These are phyloP conservation scores for Erythrophleum fordii DNA, from an alignment of 306 rosid genomes.

Conservation along the genomic window DNA sequence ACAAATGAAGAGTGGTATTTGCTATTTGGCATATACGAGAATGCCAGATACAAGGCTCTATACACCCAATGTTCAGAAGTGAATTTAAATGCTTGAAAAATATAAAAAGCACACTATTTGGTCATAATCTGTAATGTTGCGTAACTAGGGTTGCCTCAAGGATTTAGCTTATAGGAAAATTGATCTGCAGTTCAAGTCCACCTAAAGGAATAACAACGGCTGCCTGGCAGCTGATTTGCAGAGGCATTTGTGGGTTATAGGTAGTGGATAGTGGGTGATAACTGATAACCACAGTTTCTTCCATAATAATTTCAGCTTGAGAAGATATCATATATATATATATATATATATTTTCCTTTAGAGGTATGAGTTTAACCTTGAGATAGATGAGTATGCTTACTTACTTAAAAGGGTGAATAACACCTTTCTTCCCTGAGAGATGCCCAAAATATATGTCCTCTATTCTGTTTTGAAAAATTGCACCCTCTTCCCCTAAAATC, in stretches of 20 bases:
- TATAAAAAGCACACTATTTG: background rate
- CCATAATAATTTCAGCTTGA: slow-evolving; percentile 21
- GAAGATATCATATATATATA: slow-evolving; percentile 8
- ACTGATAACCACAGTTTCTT: background rate
- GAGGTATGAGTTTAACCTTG: background rate
- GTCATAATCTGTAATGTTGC: background rate
- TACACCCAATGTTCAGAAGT: background rate
- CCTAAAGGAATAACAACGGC: background rate
- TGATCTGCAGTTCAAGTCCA: background rate
- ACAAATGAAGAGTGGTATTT: background rate
- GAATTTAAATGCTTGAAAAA: background rate
- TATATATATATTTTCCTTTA: no score
- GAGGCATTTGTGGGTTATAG: slow-evolving; percentile 5
- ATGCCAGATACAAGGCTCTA: background rate
- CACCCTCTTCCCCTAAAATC: no score
- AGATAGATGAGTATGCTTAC: background rate
- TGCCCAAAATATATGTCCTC: no score
- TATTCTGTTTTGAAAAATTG: no score
- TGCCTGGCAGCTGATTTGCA: background rate
- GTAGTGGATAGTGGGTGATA: background rate
- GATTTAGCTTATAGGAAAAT: background rate
- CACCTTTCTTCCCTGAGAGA: no score
- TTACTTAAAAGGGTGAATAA: background rate
- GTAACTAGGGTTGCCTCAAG: background rate
- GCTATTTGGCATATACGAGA: background rate